Evolutionary conservation across 768 basidiomycete genomes (phyloP).

Genomic region (Suillus subluteus): DNA sequence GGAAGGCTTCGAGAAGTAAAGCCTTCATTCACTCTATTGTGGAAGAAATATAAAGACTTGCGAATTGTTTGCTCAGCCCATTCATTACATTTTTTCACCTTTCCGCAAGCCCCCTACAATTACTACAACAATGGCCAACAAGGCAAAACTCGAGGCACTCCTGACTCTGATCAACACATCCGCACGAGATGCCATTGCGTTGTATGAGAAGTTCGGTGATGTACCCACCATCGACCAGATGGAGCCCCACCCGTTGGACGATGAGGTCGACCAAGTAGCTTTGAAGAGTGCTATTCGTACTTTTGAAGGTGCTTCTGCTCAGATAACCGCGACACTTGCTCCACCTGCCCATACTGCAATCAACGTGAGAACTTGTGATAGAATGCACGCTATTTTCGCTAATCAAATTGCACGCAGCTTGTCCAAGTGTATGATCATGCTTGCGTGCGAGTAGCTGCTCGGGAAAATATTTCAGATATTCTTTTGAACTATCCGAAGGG

Average conservation of each 20-base stretch:
- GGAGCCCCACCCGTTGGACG: constrained; percentile 39
- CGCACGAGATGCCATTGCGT: constrained; percentile 35
- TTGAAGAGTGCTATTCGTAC: constrained; percentile 30
- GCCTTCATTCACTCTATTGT: neutral
- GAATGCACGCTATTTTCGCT: neutral
- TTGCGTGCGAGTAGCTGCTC: constrained; percentile 31
- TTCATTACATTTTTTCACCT: neutral
- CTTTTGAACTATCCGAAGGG: constrained; percentile 32
- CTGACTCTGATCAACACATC: constrained; percentile 36
- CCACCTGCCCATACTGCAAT: constrained; percentile 36
- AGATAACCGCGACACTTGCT: constrained; percentile 38
- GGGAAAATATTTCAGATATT: constrained; percentile 33
- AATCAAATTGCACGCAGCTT: constrained; percentile 16
- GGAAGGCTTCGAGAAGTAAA: constrained; percentile 2
- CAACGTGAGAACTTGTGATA: constrained; percentile 30
- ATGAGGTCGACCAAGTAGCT: constrained; percentile 23
- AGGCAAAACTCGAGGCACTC: constrained; percentile 29
- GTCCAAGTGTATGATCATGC: constrained; percentile 32
- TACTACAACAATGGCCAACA: constrained; percentile 17
- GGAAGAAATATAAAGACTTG: constrained; percentile 7
- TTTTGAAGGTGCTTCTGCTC: constrained; percentile 41
- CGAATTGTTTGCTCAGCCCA: neutral
- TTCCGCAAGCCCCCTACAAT: neutral
- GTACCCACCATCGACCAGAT: constrained; percentile 41
- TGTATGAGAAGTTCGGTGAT: constrained; percentile 33